Evolutionary conservation across 1,284 basidiomycete genomes (phyloP).

Genomic region (Schizophyllum commune): DNA sequence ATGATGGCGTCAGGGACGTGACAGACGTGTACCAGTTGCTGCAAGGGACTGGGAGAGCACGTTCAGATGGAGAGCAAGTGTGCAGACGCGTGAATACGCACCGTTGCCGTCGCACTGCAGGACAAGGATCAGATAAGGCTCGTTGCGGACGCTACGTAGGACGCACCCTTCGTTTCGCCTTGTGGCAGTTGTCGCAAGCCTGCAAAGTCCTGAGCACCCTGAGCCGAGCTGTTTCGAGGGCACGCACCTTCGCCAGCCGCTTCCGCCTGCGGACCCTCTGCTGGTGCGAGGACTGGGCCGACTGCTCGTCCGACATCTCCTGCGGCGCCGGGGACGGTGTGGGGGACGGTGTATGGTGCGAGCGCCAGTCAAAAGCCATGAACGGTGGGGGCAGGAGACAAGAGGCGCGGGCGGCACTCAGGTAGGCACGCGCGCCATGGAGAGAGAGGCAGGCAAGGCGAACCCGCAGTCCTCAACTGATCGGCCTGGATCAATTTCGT

Average conservation of each 20-base stretch:
- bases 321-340: neutral
- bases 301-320: neutral
- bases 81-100: constrained; percentile 18
- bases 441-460: neutral
- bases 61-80: constrained; percentile 6
- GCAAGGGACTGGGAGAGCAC: constrained; percentile 50
- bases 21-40: constrained; percentile 59
- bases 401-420: neutral
- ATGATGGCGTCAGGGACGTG: constrained; percentile 1
- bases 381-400: neutral
- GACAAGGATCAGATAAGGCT: neutral
- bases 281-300: neutral
- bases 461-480: neutral
- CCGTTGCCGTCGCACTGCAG: constrained; percentile 64
- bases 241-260: constrained; percentile 57
- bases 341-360: neutral
- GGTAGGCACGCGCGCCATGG: neutral
- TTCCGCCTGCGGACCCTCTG: constrained; percentile 48
- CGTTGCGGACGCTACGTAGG: neutral
- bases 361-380: neutral
- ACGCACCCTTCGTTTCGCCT: constrained; percentile 56
- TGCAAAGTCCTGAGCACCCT: constrained; percentile 18
- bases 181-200: constrained; percentile 80
- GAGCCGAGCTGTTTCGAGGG: neutral
- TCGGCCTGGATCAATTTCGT: neutral